A percentile compares a stretch with the other conserved stretches of the same genome.
Evolutionary conservation across 2,329 filamentous ascomycete genomes (phyloP).

Genomic region (Stromatinia cepivora): DNA sequence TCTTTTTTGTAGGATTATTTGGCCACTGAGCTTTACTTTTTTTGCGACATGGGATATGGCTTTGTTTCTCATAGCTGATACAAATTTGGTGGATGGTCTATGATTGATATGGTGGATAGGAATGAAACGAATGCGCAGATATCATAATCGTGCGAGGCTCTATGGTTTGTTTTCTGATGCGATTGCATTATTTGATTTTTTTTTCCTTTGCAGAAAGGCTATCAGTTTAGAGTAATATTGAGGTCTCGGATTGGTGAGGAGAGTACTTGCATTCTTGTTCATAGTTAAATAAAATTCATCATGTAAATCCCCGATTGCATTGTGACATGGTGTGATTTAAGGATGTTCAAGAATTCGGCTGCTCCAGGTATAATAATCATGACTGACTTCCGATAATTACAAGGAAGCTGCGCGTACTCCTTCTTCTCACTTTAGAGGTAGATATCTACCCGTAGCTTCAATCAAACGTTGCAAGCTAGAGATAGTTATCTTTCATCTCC

Average conservation of each 20-base stretch:
- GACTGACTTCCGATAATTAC: not conserved
- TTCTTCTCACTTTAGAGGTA: too few relatives aligned
- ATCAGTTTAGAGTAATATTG: not conserved
- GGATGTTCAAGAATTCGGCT: not conserved
- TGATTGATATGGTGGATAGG: not conserved
- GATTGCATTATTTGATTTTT: not conserved
- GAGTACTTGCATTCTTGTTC: constrained; percentile 14
- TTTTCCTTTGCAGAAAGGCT: not conserved
- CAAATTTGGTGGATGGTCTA: not conserved
- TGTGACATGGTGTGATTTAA: not conserved
- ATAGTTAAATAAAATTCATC: constrained; percentile 11
- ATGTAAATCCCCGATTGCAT: not conserved
- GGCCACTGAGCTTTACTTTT: constrained; percentile 12
- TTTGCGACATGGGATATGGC: not conserved
- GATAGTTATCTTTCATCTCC: too few relatives aligned
- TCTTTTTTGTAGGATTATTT: constrained; percentile 21
- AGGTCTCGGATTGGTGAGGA: not conserved
- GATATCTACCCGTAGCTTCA: too few relatives aligned
- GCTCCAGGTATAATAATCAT: not conserved
- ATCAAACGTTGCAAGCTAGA: too few relatives aligned
- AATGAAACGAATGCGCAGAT: not conserved
- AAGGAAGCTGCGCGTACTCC: too few relatives aligned
- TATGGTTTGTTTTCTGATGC: not conserved
- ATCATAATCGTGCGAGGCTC: not conserved
- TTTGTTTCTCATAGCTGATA: constrained; percentile 4